These are phyloP conservation scores for Alternaria panax DNA, from an alignment of 2,329 filamentous ascomycete species.

Conservation along the genomic window DNA sequence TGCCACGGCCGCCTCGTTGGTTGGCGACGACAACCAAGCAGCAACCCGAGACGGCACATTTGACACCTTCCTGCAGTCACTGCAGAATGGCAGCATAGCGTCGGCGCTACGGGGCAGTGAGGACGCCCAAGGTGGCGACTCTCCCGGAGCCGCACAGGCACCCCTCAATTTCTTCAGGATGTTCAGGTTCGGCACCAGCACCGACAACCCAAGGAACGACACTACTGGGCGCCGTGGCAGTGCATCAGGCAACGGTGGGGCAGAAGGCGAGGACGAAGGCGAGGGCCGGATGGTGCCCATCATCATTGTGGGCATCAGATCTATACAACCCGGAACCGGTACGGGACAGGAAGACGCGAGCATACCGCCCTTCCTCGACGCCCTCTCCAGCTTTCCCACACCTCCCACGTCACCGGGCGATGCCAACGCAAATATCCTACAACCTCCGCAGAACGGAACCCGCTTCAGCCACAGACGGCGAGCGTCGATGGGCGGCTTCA, in stretches of 20 bases:
- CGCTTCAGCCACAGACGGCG: constrained; percentile 62
- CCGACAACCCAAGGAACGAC: constrained; percentile 27
- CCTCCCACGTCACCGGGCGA: constrained; percentile 56
- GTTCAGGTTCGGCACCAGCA: constrained; percentile 69
- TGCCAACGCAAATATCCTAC: constrained; percentile 58
- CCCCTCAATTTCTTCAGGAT: constrained; percentile 74
- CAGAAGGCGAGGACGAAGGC: constrained; percentile 49
- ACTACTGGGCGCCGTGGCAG: constrained; percentile 36
- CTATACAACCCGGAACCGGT: constrained; percentile 63
- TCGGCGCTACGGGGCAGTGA: constrained; percentile 59
- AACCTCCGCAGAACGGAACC: constrained; percentile 62
- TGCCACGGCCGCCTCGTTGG: constrained; percentile 69
- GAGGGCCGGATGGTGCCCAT: constrained; percentile 70
- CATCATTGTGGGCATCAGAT: constrained; percentile 73
- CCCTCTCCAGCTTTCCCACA: constrained; percentile 58
- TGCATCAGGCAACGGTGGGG: constrained; percentile 25
- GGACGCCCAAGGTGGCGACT: constrained; percentile 49
- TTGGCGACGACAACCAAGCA: constrained; percentile 65
- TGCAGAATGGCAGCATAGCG: constrained; percentile 67
- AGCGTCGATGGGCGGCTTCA: constrained; percentile 62
- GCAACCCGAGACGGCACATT: constrained; percentile 68
- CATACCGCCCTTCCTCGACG: constrained; percentile 59
- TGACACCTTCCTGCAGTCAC: constrained; percentile 67
- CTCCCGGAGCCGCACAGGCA: constrained; percentile 53
- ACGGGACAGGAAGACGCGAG: constrained; percentile 53